phyloP scores from a whole-genome alignment of 306 rosid species.

The Casuarina equisetifolia region DNA sequence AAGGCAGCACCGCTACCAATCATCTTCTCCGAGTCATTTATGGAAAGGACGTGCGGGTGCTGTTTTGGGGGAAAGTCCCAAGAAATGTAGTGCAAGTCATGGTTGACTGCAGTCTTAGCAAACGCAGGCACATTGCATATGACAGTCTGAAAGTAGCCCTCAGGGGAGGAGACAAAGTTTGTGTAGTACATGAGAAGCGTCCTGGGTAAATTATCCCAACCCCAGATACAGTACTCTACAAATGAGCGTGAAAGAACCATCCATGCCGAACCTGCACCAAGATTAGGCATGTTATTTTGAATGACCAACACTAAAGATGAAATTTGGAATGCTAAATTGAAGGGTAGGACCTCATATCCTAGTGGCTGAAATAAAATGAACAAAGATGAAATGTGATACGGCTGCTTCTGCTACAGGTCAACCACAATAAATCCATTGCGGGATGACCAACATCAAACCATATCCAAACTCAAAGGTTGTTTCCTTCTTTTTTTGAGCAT shows the following conservation, averaged over 20 bases:
- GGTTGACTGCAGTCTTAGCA: too few relatives aligned
- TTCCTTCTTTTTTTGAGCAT: too few relatives aligned
- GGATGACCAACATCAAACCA: not conserved
- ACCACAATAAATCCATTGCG: not conserved
- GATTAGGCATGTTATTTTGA: not conserved
- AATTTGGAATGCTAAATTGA: not conserved
- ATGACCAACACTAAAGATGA: not conserved
- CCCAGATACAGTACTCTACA: slow-evolving; percentile 47
- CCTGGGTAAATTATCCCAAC: too few relatives aligned
- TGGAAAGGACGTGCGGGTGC: slow-evolving; percentile 78
- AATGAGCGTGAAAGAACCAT: slow-evolving; percentile 76
- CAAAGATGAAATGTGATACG: too few relatives aligned
- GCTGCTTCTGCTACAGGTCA: not conserved
- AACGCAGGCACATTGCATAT: too few relatives aligned
- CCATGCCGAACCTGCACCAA: slow-evolving; percentile 91
- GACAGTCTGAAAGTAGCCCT: too few relatives aligned
- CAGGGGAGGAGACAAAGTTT: too few relatives aligned
- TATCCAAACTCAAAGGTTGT: not conserved
- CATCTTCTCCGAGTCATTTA: slow-evolving; percentile 30
- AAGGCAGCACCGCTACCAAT: slow-evolving; percentile 75
- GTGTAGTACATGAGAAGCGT: too few relatives aligned
- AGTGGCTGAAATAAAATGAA: too few relatives aligned
- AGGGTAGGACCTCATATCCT: not conserved
- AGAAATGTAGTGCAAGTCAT: slow-evolving; percentile 12
- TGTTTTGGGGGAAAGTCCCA: slow-evolving; percentile 89